Evolutionary conservation across 2,329 filamentous ascomycete species (phyloP).

Genomic region (Sclerotinia nivalis): DNA sequence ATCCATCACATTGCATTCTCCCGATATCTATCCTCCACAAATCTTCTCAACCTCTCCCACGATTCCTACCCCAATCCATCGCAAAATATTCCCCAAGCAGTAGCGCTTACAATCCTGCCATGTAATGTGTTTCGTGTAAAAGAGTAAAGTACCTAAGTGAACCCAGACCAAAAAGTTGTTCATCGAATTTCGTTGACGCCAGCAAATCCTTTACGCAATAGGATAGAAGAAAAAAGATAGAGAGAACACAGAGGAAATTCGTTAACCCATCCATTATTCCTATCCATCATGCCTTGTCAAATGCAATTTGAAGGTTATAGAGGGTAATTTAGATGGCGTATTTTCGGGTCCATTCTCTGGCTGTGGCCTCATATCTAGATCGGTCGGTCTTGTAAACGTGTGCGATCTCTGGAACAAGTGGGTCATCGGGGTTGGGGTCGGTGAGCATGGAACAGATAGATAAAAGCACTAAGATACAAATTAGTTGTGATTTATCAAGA

Average conservation of each 20-base stretch:
- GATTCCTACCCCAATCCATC: slow-evolving; percentile 7
- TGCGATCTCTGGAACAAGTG: slow-evolving; percentile 96
- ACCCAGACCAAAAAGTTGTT: slow-evolving; percentile 28
- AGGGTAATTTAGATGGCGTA: slow-evolving; percentile 75
- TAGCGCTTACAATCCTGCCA: background rate
- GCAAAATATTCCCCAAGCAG: slow-evolving; percentile 15
- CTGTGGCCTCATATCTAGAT: slow-evolving; percentile 91
- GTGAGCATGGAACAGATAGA: slow-evolving; percentile 99
- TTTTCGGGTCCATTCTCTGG: slow-evolving; percentile 98
- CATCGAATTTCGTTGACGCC: slow-evolving; percentile 34
- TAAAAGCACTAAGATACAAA: slow-evolving; percentile 68
- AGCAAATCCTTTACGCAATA: slow-evolving; percentile 35
- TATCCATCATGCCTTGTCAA: slow-evolving; percentile 18
- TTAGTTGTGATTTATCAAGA: slow-evolving; percentile 4
- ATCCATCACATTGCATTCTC: slow-evolving; percentile 24
- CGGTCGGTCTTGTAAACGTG: slow-evolving; percentile 99
- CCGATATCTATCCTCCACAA: slow-evolving; percentile 22
- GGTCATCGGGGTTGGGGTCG: slow-evolving; percentile 98
- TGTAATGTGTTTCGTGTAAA: slow-evolving; percentile 25
- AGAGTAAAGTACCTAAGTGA: slow-evolving; percentile 22
- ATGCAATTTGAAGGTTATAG: slow-evolving; percentile 19
- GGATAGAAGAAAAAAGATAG: slow-evolving; percentile 26
- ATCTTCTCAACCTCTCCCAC: background rate
- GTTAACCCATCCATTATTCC: slow-evolving; percentile 24
- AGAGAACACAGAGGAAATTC: slow-evolving; percentile 30